Evolutionary conservation across 2,329 filamentous ascomycete species (phyloP), one percentile per base, ranked within the genome.

Genomic region (Lecanosticta acicola): DNA sequence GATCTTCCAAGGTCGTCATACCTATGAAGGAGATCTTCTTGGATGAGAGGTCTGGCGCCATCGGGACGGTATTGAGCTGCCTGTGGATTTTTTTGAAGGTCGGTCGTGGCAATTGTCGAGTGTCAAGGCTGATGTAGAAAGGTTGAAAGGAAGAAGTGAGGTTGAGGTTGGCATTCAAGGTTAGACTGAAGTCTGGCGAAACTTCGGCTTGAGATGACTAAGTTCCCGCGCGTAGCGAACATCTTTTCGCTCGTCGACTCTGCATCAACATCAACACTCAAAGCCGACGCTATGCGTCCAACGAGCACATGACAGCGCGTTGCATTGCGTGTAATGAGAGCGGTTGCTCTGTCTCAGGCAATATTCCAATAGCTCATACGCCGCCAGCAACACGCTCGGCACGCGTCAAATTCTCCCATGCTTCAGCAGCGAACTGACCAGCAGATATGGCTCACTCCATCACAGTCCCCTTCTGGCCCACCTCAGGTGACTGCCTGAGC

Each of bases 401-500:
- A 29, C 24, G 11, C 24, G 32, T 41, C n/a, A n/a, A n/a, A n/a
- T n/a, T n/a, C n/a, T n/a, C 14, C 29, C 35, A 32, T 32, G 48
- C 32, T 38, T 42, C 46, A 32, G 9, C 37, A 32, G 24, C 11
- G 29, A 18, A 33, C 39, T 39, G 39, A 37, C 29, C 18, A 41
- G 32, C 29, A 43, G 33, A 24, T 13, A 59, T 59, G 57, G 48
- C 56, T 29, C 41, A 45, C 32, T 43, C 41, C 16, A 39, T 61
- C 35, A 52, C 48, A 2, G 41, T 60, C 7, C 63, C 64, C 18
- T 67, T 73, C 44, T 77, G 71, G 65, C 77, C 78, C 2, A 73
- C 73, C 2, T 73, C 71, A 48, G 62, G 69, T 19, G 66, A 76
- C 54, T 76, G 74, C 39, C 61, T 82, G n/a, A 68, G 71, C 41